Base-by-base conservation (phyloP, 441 rosid species). In the Populus hybrid region DNA sequence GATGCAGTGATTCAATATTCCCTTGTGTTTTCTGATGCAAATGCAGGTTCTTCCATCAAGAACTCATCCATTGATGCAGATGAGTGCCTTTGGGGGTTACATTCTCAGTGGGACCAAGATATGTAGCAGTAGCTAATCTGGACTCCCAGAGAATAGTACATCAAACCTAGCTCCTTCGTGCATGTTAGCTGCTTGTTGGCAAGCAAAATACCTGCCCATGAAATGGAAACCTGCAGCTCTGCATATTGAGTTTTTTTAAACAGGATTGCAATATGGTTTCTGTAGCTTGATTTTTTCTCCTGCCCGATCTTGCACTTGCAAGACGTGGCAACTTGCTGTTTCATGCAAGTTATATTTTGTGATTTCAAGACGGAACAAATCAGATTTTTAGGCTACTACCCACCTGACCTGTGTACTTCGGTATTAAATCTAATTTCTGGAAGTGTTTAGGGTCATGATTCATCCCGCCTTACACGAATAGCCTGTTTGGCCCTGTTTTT, bases 61-160 rank as follows among this genome's bases (percentile, higher is more conserved):
- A 86, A 89, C 97, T 64, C 99, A 95, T 82, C 99, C 98, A 38
- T 89, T 84, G 81, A 91, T 95, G 99, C 97, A 91, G 81, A 95
- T 95, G 98, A 92, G 90, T 78, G 89, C 93, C 38, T 87, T 84
- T 50, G 97, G 97, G 18, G 98, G 98, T 23, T 95, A 91, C 79
- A 85, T 95, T 76, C 87, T 93, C n/a, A 92, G 94, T 35, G 97
- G 98, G 35, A 89, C 87, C 16, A 89, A 88, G 81, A 87, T 90
- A 76, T 85, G 77, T 26, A 72, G 79, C 56, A 14, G 56, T 84
- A 79, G 76, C 82, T 73, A 76, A 77, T 23, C 16, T 28, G 68
- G 26, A 24, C 72, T 40, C 74, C 70, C n/a, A 24, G 36, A 28
- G 66, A 16, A 69, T 36, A 45, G 56, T 14, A 45, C 20, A 24